Evolutionary conservation across 768 basidiomycete species (phyloP).

Genomic region (Russula sp.): DNA sequence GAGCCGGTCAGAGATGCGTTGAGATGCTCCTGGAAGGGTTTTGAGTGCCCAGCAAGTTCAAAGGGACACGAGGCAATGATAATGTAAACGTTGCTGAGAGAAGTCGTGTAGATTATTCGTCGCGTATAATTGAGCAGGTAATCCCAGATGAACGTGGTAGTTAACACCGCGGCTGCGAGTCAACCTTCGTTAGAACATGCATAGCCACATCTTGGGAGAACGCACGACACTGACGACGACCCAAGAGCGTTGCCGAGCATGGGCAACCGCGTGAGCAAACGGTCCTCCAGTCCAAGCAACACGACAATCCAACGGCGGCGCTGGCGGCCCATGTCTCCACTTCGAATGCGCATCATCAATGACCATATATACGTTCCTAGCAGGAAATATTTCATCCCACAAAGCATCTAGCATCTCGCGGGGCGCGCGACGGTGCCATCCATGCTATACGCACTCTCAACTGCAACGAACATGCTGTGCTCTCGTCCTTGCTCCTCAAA

Average conservation of each 20-base stretch:
- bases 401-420: slow-evolving; percentile 34
- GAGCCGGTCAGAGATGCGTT: background rate
- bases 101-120: slow-evolving; percentile 85
- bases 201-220: slow-evolving; percentile 3
- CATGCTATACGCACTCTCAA: slow-evolving; percentile 93
- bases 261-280: slow-evolving; percentile 70
- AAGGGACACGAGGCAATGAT: slow-evolving; percentile 70
- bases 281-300: slow-evolving; percentile 57
- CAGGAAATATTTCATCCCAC: slow-evolving; percentile 47
- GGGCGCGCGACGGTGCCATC: slow-evolving; percentile 67
- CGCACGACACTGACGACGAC: slow-evolving; percentile 77
- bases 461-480: slow-evolving; percentile 62
- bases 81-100: slow-evolving; percentile 65
- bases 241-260: slow-evolving; percentile 93
- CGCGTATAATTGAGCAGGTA: slow-evolving; percentile 87
- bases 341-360: slow-evolving; percentile 75
- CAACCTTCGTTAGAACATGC: too few relatives aligned
- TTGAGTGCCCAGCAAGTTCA: slow-evolving; percentile 24
- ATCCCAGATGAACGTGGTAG: slow-evolving; percentile 38
- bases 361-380: slow-evolving; percentile 56
- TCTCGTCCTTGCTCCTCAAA: slow-evolving; percentile 57
- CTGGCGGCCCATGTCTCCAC: slow-evolving; percentile 77
- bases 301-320: slow-evolving; percentile 39
- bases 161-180: slow-evolving; percentile 63
- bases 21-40: slow-evolving; percentile 37